A percentile compares a stretch with the other conserved stretches of the same genome.
Conservation (phyloP, 441 rosid species). For the Euphorbia schlechtendalii region DNA sequence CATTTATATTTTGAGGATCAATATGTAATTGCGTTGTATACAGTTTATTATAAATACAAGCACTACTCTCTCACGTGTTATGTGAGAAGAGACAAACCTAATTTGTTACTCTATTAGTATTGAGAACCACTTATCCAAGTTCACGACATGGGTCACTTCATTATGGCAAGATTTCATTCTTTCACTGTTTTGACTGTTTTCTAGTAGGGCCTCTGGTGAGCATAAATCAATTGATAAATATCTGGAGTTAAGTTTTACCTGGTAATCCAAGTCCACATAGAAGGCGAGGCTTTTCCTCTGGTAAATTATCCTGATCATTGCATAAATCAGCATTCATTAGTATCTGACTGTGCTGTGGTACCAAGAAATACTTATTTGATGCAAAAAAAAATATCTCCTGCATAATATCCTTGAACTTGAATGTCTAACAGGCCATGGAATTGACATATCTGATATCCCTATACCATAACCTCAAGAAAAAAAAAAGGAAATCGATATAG, state of each 20-base stretch:
- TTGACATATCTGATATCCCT: not conserved
- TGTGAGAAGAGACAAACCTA: too few relatives aligned
- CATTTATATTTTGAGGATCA: too few relatives aligned
- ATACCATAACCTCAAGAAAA: not conserved
- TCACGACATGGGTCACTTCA: not conserved
- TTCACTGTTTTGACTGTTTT: not conserved
- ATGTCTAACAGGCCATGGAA: too few relatives aligned
- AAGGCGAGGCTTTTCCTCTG: slow-evolving; percentile 52
- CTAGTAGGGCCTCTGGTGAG: not conserved
- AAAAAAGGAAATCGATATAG: not conserved
- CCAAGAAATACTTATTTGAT: not conserved
- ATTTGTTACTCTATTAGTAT: too few relatives aligned
- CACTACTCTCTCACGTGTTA: too few relatives aligned
- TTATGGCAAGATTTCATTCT: not conserved
- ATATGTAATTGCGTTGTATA: too few relatives aligned
- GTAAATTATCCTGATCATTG: slow-evolving; percentile 46
- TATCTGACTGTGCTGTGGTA: not conserved
- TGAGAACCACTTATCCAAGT: too few relatives aligned
- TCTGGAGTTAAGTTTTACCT: slow-evolving; percentile 32
- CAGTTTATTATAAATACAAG: too few relatives aligned
- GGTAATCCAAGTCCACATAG: slow-evolving; percentile 62
- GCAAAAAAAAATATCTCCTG: not conserved
- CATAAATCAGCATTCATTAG: not conserved
- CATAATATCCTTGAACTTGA: not conserved
- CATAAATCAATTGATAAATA: not conserved